phyloP scores from a whole-genome alignment of 352 stramenopile species.

The Lagenidium sp. region DNA sequence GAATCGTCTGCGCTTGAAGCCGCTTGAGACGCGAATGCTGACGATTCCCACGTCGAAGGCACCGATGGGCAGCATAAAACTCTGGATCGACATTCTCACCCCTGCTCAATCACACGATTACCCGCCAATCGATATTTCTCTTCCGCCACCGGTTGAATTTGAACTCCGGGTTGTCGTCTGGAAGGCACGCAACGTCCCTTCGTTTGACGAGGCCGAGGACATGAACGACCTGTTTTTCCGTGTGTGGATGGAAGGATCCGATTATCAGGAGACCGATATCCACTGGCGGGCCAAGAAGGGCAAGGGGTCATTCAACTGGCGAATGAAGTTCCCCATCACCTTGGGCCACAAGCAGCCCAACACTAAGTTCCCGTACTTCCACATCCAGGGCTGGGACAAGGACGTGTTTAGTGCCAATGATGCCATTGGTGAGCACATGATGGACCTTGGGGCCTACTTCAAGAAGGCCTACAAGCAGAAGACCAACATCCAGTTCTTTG shows the following conservation, averaged over 20 bases:
- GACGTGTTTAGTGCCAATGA: conserved; percentile 91
- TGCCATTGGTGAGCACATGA: conserved; percentile 81
- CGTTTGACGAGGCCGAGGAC: conserved; percentile 78
- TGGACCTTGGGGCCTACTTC: conserved; percentile 70
- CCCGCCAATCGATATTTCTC: conserved; percentile 73
- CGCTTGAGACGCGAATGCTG: conserved; percentile 74
- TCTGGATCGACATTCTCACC: conserved; percentile 91
- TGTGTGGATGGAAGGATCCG: conserved; percentile 77
- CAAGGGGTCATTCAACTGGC: conserved; percentile 93
- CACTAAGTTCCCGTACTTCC: conserved; percentile 90
- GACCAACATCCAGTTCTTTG: conserved; percentile 66
- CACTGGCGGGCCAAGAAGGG: conserved; percentile 93
- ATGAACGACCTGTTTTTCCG: conserved; percentile 93
- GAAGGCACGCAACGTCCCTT: conserved; percentile 87
- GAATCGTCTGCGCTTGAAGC: conserved; percentile 58
- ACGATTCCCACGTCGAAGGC: conserved; percentile 77
- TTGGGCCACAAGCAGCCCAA: conserved; percentile 78
- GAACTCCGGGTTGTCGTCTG: conserved; percentile 91
- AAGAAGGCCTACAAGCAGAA: conserved; percentile 77
- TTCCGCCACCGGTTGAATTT: conserved; percentile 77
- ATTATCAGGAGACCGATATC: conserved; percentile 87
- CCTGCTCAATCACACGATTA: conserved; percentile 68
- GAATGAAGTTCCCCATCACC: conserved; percentile 91
- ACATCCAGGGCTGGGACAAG: conserved; percentile 92
- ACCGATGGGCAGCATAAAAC: conserved; percentile 77